These are phyloP conservation scores for Serendipita sp. DNA, from an alignment of 768 basidiomycete species.

Conservation along the genomic window DNA sequence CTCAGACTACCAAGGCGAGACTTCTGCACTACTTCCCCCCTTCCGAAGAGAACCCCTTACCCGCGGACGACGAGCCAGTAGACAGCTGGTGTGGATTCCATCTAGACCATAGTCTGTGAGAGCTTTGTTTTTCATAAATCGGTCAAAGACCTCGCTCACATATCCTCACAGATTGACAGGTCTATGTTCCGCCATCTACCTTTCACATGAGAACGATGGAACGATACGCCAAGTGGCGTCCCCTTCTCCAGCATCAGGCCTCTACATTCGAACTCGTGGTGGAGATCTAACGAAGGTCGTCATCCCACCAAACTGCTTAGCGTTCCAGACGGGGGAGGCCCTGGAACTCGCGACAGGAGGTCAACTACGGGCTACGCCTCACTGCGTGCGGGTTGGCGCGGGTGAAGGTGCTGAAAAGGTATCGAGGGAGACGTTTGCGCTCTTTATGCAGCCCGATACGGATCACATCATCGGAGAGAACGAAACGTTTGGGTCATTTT, in stretches of 20 bases:
- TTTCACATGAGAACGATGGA: conserved; percentile 30
- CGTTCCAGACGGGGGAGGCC: conserved; percentile 96
- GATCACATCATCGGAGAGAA: conserved; percentile 50
- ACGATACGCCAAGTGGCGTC: conserved; percentile 38
- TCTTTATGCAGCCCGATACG: conserved; percentile 82
- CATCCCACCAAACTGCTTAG: conserved; percentile 72
- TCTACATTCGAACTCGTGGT: conserved; percentile 81
- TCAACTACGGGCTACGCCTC: conserved; percentile 78
- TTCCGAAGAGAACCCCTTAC: conserved; percentile 22
- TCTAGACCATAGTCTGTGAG: conserved; percentile 46
- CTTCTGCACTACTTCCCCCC: conserved; percentile 94
- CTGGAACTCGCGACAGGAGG: conserved; percentile 76
- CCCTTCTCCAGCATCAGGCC: conserved; percentile 63
- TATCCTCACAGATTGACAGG: conserved; percentile 63
- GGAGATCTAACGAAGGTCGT: conserved; percentile 65
- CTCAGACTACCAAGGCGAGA: conserved; percentile 79
- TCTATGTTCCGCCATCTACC: conserved; percentile 83
- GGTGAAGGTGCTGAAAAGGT: conserved; percentile 32
- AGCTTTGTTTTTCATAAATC: conserved; percentile 15
- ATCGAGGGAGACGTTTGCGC: conserved; percentile 73
- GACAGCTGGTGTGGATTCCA: conserved; percentile 96
- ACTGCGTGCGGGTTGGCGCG: conserved; percentile 70
- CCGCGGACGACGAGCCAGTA: conserved; percentile 42
- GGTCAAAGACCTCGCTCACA: background rate
- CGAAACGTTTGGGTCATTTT: conserved; percentile 82